Evolutionary conservation across 2,329 filamentous ascomycete genomes (phyloP), one percentile per base, ranked within the genome.

Genomic region (Fusarium veterinarium): DNA sequence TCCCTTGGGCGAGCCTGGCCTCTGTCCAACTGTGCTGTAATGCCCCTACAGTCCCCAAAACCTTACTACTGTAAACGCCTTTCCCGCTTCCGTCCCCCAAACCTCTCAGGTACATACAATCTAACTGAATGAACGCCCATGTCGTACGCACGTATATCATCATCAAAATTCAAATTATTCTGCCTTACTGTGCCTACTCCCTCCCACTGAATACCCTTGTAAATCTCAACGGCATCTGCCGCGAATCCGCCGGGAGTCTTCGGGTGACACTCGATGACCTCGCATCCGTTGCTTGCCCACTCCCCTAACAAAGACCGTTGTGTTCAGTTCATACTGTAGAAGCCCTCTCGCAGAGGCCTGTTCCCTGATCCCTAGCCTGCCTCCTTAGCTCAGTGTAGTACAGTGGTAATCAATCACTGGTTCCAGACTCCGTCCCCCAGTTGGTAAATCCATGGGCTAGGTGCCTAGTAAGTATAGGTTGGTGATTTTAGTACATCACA

Each of bases 201-300:
- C 19, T 68, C 49, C 46, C 23, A 33, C 52, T 68, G 42, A 19
- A n/a, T 68, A 57, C 45, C 67, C 52, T 37, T 59, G 46, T n/a
- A 63, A 67, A 71, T 59, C 63, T 64, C 63, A 52, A 30, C 68
- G 58, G 68, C 57, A 68, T 64, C 69, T 72, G 53, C 69, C 68
- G 68, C 49, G 42, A 53, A 64, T 53, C 49, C 61, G 55, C 72
- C 61, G 49, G 67, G 60, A 63, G 57, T 72, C 67, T 61, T 72
- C 64, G 71, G 68, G 62, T 67, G 66, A 70, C 69, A 70, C 60
- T 60, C 55, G 62, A 60, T 68, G 55, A 64, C 62, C 62, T 64
- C 46, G 19, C 45, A 38, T 20, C 40, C 33, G 37, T 23, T 49
- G 20, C 40, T 30, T 28, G 14, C 13, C 51, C 37, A 31, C 30